Base-by-base conservation (phyloP, 148 eudicot species). In the Salicornia ramosissima region DNA sequence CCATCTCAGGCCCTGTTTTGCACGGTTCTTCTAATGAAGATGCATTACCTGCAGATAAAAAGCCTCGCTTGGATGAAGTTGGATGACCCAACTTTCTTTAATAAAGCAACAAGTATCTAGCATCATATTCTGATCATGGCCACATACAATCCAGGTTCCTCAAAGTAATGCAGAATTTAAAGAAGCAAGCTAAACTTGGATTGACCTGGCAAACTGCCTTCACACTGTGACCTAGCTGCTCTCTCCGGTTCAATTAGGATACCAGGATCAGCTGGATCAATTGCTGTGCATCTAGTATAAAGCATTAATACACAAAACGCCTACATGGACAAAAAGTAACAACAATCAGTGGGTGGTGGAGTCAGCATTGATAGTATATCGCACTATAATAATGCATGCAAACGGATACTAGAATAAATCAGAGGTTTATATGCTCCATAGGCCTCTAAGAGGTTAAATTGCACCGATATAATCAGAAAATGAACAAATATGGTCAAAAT, bases 211-310 rank as follows among this genome's bases (percentile, higher is more conserved):
- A 89, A 73, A 71, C 82, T 89, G 74, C 86, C 46, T 16, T 69
- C 92, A 79, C 71, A 75, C 0, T 81, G 87, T n/a, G 90, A 89
- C 72, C 70, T 70, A 53, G 72, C 80, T 51, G 80, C 45, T 77
- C 74, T 75, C 61, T 84, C 89, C 16, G 82, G 80, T 79, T 83
- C 96, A 74, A 89, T 68, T 24, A 92, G 80, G 75, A 92, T 87
- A 60, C 96, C 96, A 65, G 96, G 96, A 82, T 92, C 96, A 76
- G 96, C 97, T 80, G 97, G 97, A 82, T 92, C 89, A 77, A 92
- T 92, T 68, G 88, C 96, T 21, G 97, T 90, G 82, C 96, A 86
- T 80, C 97, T 83, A 47, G 87, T 87, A 72, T 92, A 92, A 39
- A 92, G 91, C 49, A 86, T 79, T 34, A 90, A 81, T 62, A 90